phyloP scores from a whole-genome alignment of 306 rosid genomes.

The Prunus padus region DNA sequence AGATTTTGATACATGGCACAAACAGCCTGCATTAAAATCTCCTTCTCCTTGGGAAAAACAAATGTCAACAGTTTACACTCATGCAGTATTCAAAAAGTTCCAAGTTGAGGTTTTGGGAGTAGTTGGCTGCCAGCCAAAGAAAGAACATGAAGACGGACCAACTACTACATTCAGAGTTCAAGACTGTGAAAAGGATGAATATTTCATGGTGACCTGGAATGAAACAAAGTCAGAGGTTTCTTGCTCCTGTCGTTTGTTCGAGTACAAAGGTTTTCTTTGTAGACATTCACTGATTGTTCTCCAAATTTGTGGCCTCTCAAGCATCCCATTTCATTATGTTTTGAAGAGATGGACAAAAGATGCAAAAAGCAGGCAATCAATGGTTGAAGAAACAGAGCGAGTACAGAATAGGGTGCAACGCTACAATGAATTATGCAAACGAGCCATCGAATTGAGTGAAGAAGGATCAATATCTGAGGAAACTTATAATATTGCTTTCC shows the following conservation, averaged over 20 bases:
- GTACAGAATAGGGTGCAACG: conserved; percentile 66
- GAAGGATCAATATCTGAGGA: conserved; percentile 89
- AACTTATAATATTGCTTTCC: conserved; percentile 58
- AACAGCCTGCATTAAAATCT: conserved; percentile 89
- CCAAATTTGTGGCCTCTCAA: conserved; percentile 75
- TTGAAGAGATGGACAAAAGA: conserved; percentile 89
- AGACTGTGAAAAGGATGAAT: conserved; percentile 80
- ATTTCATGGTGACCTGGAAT: conserved; percentile 65
- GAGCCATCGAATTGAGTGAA: conserved; percentile 83
- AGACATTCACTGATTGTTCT: conserved; percentile 84
- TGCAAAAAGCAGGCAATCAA: conserved; percentile 56
- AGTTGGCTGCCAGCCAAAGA: conserved; percentile 83
- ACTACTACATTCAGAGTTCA: conserved; percentile 61
- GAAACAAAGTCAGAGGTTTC: conserved; percentile 69
- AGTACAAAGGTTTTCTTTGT: conserved; percentile 91
- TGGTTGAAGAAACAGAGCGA: conserved; percentile 49
- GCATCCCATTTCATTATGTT: conserved; percentile 75
- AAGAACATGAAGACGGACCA: conserved; percentile 62
- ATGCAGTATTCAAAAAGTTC: conserved; percentile 83
- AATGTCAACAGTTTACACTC: conserved; percentile 85
- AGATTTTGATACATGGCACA: conserved; percentile 90
- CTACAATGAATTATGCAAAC: conserved; percentile 76
- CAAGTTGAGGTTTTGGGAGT: conserved; percentile 92
- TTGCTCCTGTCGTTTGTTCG: conserved; percentile 80
- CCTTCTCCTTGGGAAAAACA: conserved; percentile 99